Percentiles rank a stretch among this genome's conserved stretches.
Conservation (phyloP, 441 rosid genomes). For the Pelargonium citronellum region DNA sequence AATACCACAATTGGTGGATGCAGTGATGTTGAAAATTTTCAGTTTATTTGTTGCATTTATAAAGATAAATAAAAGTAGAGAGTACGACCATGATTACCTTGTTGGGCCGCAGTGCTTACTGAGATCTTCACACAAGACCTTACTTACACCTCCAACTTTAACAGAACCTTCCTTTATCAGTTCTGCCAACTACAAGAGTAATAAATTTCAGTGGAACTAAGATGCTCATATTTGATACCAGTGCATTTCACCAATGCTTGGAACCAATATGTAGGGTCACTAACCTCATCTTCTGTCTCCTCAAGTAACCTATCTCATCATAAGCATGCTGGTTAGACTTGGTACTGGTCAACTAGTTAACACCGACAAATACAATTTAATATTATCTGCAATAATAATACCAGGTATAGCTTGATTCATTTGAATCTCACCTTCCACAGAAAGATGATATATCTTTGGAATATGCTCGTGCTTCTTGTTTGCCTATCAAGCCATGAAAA, state of each 20-base stretch:
- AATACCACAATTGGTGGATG: no score
- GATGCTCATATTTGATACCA: constrained; percentile 8
- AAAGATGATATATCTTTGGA: constrained; percentile 79
- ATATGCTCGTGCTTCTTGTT: constrained; percentile 81
- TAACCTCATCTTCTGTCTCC: constrained; percentile 88
- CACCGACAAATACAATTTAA: neutral
- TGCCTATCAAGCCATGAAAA: constrained; percentile 41
- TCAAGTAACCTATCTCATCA: constrained; percentile 57
- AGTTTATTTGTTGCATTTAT: no score
- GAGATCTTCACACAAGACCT: constrained; percentile 69
- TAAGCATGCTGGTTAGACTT: constrained; percentile 24
- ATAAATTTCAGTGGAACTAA: constrained; percentile 3
- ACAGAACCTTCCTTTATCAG: constrained; percentile 65
- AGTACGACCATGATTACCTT: constrained; percentile 38
- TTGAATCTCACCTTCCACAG: constrained; percentile 72
- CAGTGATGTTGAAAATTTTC: no score
- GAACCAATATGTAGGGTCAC: constrained; percentile 17
- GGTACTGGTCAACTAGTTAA: constrained; percentile 8
- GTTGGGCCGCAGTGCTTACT: constrained; percentile 61
- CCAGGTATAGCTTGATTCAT: constrained; percentile 9
- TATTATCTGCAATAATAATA: neutral
- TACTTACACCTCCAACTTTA: constrained; percentile 56
- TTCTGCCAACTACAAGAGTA: constrained; percentile 49
- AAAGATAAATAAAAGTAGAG: no score
- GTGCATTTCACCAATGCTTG: neutral